phyloP scores from a whole-genome alignment of 805 yeast genomes.

The Saturnispora saitoi region DNA sequence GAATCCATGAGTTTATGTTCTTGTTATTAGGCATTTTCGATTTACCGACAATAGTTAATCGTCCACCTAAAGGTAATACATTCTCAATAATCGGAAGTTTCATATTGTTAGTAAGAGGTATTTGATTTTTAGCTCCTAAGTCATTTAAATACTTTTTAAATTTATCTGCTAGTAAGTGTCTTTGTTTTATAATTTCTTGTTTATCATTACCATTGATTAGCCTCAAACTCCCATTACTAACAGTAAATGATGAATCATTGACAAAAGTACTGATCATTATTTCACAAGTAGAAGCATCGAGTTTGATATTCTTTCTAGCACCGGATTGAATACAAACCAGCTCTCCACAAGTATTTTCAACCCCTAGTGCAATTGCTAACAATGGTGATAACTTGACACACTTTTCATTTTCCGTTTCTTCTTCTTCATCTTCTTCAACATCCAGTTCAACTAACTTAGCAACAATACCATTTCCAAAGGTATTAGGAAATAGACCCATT shows the following conservation, averaged over 20 bases:
- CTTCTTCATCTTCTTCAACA: slow-evolving; percentile 1
- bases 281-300: slow-evolving; percentile 7
- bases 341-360: slow-evolving; percentile 42
- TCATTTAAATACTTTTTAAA: slow-evolving; percentile 12
- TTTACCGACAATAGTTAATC: slow-evolving; percentile 28
- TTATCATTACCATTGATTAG: neutral
- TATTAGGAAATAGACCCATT: slow-evolving; percentile 11
- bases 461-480: slow-evolving; percentile 10
- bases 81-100: slow-evolving; percentile 44
- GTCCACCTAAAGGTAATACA: slow-evolving; percentile 50
- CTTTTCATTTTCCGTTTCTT: slow-evolving; percentile 9
- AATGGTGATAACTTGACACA: slow-evolving; percentile 7
- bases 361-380: slow-evolving; percentile 48
- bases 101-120: slow-evolving; percentile 40
- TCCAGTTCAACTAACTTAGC: slow-evolving; percentile 10
- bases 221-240: slow-evolving; percentile 3
- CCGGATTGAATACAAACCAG: slow-evolving; percentile 39
- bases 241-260: slow-evolving; percentile 30
- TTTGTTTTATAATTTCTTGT: slow-evolving; percentile 10
- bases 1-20: slow-evolving; percentile 6
- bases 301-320: slow-evolving; percentile 6
- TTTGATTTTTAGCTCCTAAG: neutral
- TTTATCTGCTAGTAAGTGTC: slow-evolving; percentile 13
- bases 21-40: slow-evolving; percentile 10
- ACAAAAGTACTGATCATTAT: slow-evolving; percentile 44